phyloP scores from a whole-genome alignment of 83 land plant genomes.

The Thuja plicata region DNA sequence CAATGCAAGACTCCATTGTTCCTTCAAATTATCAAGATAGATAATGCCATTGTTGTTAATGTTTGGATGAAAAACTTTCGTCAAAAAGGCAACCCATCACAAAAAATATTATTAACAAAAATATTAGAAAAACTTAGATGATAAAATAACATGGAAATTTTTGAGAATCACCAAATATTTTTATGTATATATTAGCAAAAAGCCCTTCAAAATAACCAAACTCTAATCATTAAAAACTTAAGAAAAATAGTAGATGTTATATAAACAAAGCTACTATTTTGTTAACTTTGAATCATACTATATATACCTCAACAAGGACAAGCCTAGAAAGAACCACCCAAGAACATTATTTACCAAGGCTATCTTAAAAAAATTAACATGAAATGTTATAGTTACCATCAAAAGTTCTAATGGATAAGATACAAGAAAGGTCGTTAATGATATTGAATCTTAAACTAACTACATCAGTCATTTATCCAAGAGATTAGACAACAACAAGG shows the following conservation, averaged over 20 bases:
- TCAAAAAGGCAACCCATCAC: conserved; percentile 27
- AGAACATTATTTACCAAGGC: not conserved
- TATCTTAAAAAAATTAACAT: not conserved
- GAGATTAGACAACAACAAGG: not conserved
- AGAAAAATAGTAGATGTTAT: not conserved
- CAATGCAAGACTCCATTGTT: conserved; percentile 36
- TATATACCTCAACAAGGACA: not conserved
- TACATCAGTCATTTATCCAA: not conserved
- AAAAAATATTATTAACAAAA: not conserved
- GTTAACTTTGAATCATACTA: not conserved
- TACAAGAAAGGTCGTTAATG: not conserved
- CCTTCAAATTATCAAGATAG: conserved; percentile 32
- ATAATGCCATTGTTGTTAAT: conserved; percentile 40
- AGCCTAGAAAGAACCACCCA: not conserved
- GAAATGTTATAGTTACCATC: not conserved
- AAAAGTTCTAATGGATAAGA: not conserved
- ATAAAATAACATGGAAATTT: not conserved
- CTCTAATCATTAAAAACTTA: not conserved
- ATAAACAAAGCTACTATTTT: not conserved
- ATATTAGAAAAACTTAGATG: not conserved
- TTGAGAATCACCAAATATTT: too few species aligned
- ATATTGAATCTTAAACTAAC: not conserved
- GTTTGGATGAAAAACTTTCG: conserved; percentile 38
- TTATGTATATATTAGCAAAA: not conserved
- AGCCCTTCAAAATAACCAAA: not conserved